Evolutionary conservation across 2,329 filamentous ascomycete species (phyloP), one percentile per base, ranked within the genome.

Genomic region (Aspergillaceae sp.): DNA sequence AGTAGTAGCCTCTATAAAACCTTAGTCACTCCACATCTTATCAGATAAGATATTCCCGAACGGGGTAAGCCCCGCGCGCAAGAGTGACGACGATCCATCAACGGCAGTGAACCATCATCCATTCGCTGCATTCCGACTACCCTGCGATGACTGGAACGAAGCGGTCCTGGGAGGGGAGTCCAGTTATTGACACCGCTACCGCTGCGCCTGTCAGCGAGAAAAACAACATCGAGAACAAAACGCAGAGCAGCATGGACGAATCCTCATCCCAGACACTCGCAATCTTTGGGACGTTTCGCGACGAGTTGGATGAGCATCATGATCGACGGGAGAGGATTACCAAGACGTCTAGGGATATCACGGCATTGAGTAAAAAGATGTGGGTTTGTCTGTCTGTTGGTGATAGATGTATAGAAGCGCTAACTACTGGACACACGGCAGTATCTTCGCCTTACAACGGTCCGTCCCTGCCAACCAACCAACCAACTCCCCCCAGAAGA

Each of bases 321-420:
- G 92, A 97, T 68, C 83, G 92, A 10, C 79, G 89, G 47, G 90
- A 96, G 71, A 80, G 85, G 44, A 82, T 95, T 56, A 86, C 94
- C 61, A 98, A 97, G 72, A 84, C 83, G 2, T 94, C 87, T 6
- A 77, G 91, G 51, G 92, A 98, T 65, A 86, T 98, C 48, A 98
- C 92, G 5, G 89, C 88, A 0, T 74, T 89, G 45, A 95, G 88
- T 69, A 98, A 98, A 75, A 98, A 97, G 72, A 94, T 97, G 89
- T 94, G 68, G 70, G 76, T 55, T 33, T 30, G 27, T 28, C 40
- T 11, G 2, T 44, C 29, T 26, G 29, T 30, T 33, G 5, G 29
- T 32, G 33, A n/a, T 50, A 19, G 2, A 19, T 19, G 19, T 19
- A 19, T 19, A 5, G 33, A 19, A 9, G 30, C 33, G 9, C 35